A percentile compares a stretch with the other conserved stretches of the same genome.
phyloP scores from a whole-genome alignment of 2,329 filamentous ascomycete species.

The Peltaster fructicola region DNA sequence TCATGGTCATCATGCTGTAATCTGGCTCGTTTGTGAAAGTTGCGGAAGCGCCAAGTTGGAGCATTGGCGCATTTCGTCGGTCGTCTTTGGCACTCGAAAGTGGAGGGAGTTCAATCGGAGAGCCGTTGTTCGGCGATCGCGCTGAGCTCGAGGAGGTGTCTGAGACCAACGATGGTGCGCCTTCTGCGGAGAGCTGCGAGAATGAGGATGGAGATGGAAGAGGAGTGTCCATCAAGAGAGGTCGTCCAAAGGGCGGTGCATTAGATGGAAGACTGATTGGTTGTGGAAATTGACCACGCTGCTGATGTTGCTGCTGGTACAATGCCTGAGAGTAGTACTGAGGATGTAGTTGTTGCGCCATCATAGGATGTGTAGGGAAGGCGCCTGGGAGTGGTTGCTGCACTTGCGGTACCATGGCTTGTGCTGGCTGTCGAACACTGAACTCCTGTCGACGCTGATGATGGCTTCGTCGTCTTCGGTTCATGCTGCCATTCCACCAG shows the following conservation, averaged over 20 bases:
- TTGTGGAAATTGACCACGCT: conserved; percentile 12
- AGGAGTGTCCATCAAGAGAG: conserved; percentile 32
- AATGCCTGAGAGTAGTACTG: conserved; percentile 6
- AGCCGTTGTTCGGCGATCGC: conserved; percentile 27
- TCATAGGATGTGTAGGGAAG: neutral
- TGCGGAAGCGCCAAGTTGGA: conserved; percentile 20
- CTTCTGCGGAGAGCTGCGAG: conserved; percentile 45
- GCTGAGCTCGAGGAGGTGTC: conserved; percentile 36
- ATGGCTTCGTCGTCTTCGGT: conserved; percentile 42
- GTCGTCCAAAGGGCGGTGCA: conserved; percentile 12
- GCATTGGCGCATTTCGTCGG: conserved; percentile 16
- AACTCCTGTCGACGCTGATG: conserved; percentile 19
- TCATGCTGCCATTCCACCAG: conserved; percentile 92
- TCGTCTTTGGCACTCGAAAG: conserved; percentile 15
- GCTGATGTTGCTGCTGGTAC: conserved; percentile 9
- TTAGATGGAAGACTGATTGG: conserved; percentile 17
- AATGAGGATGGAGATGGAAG: conserved; percentile 45
- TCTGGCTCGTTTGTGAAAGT: conserved; percentile 16
- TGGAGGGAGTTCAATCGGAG: conserved; percentile 28
- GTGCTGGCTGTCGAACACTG: conserved; percentile 15
- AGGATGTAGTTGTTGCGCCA: conserved; percentile 5
- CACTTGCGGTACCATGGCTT: conserved; percentile 2
- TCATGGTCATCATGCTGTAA: conserved; percentile 15
- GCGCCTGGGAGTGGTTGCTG: conserved; percentile 3
- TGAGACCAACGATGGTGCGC: conserved; percentile 51